Percentiles rank a stretch among this genome's conserved stretches.
phyloP scores from a whole-genome alignment of 192 early-diverging fungal species.

The Backusella luteola region DNA sequence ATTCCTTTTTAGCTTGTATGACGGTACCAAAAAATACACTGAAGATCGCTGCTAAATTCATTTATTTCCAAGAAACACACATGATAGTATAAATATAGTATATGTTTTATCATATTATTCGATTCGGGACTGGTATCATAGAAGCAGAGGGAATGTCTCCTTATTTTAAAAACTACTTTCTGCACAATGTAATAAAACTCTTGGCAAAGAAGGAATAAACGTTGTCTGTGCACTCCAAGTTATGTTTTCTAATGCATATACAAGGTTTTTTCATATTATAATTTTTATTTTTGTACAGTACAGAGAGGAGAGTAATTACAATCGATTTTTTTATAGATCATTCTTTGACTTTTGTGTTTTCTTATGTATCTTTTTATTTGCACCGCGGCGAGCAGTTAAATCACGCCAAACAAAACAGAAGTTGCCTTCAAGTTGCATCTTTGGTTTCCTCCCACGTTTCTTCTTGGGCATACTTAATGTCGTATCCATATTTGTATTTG shows the following conservation, averaged over 20 bases:
- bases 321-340: background rate
- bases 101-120: background rate
- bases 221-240: conserved; percentile 4
- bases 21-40: background rate
- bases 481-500: conserved; percentile 28
- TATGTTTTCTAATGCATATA: background rate
- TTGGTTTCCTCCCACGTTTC: conserved; percentile 40
- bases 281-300: conserved; percentile 2
- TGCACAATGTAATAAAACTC: conserved; percentile 7
- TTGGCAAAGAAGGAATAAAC: conserved; percentile 2
- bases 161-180: conserved; percentile 7
- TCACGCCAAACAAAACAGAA: conserved; percentile 42
- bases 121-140: background rate
- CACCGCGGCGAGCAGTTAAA: conserved; percentile 28
- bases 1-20: background rate
- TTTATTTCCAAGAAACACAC: background rate
- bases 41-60: background rate
- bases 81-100: background rate
- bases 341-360: background rate
- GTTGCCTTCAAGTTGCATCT: conserved; percentile 36
- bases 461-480: conserved; percentile 35
- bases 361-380: conserved; percentile 10
- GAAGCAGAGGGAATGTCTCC: background rate
- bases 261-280: background rate
- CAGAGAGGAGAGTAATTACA: background rate